phyloP scores from a whole-genome alignment of 495 filamentous ascomycete genomes.

The Podospora australis region DNA sequence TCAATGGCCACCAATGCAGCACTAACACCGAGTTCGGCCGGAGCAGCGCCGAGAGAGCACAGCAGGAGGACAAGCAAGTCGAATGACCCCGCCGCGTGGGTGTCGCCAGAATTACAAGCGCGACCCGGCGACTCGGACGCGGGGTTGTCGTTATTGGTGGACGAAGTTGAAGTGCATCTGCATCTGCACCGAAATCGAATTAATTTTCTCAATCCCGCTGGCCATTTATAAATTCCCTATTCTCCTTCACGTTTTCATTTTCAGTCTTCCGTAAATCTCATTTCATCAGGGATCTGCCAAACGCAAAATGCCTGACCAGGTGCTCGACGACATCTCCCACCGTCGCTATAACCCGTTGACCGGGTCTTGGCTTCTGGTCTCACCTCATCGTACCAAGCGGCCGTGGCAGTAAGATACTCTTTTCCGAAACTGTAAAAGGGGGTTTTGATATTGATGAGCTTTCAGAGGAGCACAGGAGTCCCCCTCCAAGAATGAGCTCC shows the following conservation, averaged over 20 bases:
- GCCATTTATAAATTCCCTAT: not conserved
- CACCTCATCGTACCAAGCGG: constrained; percentile 90
- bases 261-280: not conserved
- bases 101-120: not conserved
- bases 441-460: not conserved
- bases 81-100: not conserved
- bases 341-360: constrained; percentile 87
- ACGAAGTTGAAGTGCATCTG: too few species aligned
- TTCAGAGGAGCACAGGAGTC: constrained; percentile 83
- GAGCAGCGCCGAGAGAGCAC: constrained; percentile 2
- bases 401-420: constrained; percentile 97
- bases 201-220: not conserved
- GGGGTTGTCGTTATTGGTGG: not conserved
- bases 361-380: constrained; percentile 86
- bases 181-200: not conserved
- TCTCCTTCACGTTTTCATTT: not conserved
- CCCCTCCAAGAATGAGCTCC: constrained; percentile 67
- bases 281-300: not conserved
- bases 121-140: constrained; percentile 1
- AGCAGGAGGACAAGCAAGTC: not conserved
- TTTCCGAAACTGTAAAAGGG: too few species aligned
- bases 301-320: constrained; percentile 50
- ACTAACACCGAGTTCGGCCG: not conserved
- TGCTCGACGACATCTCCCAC: constrained; percentile 96
- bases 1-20: not conserved